phyloP scores from a whole-genome alignment of 257 asterid genomes.

The Linaria vulgaris region DNA sequence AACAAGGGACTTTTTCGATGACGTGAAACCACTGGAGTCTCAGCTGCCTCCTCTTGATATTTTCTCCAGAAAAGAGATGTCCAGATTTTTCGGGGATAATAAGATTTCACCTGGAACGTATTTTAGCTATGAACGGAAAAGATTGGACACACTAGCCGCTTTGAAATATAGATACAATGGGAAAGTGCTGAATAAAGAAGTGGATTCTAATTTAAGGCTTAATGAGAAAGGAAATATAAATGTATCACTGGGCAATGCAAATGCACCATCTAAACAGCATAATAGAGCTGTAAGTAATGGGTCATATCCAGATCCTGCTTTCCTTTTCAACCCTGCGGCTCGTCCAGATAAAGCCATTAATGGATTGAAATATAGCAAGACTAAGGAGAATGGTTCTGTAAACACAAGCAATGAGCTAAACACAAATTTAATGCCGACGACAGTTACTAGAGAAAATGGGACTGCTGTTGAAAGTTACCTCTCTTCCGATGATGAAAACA shows the following conservation, averaged over 20 bases:
- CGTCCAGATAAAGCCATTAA: slow-evolving; percentile 33
- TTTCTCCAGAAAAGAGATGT: slow-evolving; percentile 85
- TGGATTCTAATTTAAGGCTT: slow-evolving; percentile 30
- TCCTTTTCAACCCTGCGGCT: slow-evolving; percentile 27
- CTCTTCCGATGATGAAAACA: slow-evolving; percentile 57
- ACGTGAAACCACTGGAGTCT: slow-evolving; percentile 73
- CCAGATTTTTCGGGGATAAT: slow-evolving; percentile 53
- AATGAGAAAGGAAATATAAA: slow-evolving; percentile 39
- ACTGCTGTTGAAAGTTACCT: slow-evolving; percentile 44
- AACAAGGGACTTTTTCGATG: slow-evolving; percentile 23
- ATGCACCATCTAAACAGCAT: slow-evolving; percentile 32
- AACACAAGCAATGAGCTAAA: slow-evolving; percentile 37
- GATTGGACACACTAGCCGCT: slow-evolving; percentile 50
- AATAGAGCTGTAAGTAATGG: slow-evolving; percentile 28
- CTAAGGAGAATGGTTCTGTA: slow-evolving; percentile 36
- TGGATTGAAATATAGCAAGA: slow-evolving; percentile 29
- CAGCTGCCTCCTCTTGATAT: slow-evolving; percentile 78
- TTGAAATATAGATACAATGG: slow-evolving; percentile 37
- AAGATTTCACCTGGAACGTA: slow-evolving; percentile 68
- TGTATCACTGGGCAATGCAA: slow-evolving; percentile 36
- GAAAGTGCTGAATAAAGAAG: slow-evolving; percentile 36
- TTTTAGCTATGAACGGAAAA: slow-evolving; percentile 54
- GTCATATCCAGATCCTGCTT: slow-evolving; percentile 36
- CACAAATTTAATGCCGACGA: slow-evolving; percentile 29
- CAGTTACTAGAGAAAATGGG: slow-evolving; percentile 32